Conservation (phyloP, 768 basidiomycete species). For the Boletus tylopilopsis region DNA sequence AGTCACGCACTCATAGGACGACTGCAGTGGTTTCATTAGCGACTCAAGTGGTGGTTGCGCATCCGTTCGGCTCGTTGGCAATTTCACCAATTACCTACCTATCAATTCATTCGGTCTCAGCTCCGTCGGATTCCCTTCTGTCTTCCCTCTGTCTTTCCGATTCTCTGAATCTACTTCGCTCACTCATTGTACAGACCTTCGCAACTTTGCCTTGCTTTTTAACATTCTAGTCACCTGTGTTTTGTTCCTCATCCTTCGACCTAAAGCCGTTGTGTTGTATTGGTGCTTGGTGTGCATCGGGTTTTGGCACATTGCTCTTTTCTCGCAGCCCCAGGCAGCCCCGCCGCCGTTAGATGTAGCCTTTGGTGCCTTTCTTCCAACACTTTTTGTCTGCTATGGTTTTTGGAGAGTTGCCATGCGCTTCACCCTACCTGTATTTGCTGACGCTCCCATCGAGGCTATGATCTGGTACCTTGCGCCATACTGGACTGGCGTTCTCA, state of each 20-base stretch:
- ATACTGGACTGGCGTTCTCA: constrained; percentile 75
- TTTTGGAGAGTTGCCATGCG: constrained; percentile 78
- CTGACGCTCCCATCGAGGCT: constrained; percentile 65
- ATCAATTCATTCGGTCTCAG: constrained; percentile 56
- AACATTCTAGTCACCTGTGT: constrained; percentile 65
- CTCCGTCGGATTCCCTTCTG: constrained; percentile 69
- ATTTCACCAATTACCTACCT: constrained; percentile 67
- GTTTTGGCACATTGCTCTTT: constrained; percentile 81
- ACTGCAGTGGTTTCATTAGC: constrained; percentile 57
- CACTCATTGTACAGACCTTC: constrained; percentile 67
- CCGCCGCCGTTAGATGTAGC: constrained; percentile 71
- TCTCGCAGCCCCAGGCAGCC: constrained; percentile 64
- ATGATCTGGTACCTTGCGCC: constrained; percentile 71
- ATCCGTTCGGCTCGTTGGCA: constrained; percentile 62
- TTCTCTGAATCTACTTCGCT: constrained; percentile 48
- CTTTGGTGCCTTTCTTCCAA: constrained; percentile 74
- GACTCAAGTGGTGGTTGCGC: constrained; percentile 75
- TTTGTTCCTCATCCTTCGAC: constrained; percentile 71
- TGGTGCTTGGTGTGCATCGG: constrained; percentile 82
- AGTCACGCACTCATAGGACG: constrained; percentile 7
- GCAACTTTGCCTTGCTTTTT: constrained; percentile 66
- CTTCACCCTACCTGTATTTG: constrained; percentile 69
- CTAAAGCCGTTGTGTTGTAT: constrained; percentile 61
- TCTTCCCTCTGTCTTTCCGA: constrained; percentile 69
- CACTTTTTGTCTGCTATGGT: constrained; percentile 71